Evolutionary conservation across 2,329 filamentous ascomycete species (phyloP), one percentile per base, ranked within the genome.

Genomic region (Fusarium nematophilum): DNA sequence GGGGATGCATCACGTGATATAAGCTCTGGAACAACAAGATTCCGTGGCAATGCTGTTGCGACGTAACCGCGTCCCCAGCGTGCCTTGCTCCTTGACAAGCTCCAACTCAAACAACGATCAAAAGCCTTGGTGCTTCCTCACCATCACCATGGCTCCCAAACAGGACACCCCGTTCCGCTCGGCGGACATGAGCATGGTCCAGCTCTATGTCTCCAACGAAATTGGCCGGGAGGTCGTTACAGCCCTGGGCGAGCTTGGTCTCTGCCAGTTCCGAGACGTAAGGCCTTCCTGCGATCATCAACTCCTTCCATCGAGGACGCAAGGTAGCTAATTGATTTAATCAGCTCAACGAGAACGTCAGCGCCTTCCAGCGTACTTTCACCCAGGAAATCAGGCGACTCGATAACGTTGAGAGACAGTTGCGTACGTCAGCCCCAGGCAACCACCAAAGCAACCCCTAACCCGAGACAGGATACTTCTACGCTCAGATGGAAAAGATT

Each of bases 171-270:
- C 97, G 83, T 98, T 99, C 89, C 94, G 96, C 86, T 99, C 95
- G 76, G 92, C 93, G 91, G 92, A 97, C 79, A 99, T 99, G 95
- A 97, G 93, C 85, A 90, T 99, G 90, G 96, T 96, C 73, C 95
- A 99, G 88, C 90, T 99, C 73, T 99, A 98, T 81, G 96, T 99
- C 72, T 92, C 95, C 73, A 98, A 97, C 76, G 95, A 99, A 84
- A 98, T 99, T 70, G 94, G 95, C 70, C 89, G 95, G 74, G 96
- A 99, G 82, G 94, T 97, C 70, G 93, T 98, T 63, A 97, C 93
- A 74, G 94, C 94, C 52, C 83, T 99, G 65, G 95, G 95, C 74
- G 95, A 99, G 85, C 86, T 99, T 72, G 95, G 95, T 54, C 86
- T 95, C 72, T 93, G 98, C 76, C 93, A 98, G 79, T 99, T 99